Base-by-base conservation (phyloP, 2,329 filamentous ascomycete species). In the Penicillium decumbens region DNA sequence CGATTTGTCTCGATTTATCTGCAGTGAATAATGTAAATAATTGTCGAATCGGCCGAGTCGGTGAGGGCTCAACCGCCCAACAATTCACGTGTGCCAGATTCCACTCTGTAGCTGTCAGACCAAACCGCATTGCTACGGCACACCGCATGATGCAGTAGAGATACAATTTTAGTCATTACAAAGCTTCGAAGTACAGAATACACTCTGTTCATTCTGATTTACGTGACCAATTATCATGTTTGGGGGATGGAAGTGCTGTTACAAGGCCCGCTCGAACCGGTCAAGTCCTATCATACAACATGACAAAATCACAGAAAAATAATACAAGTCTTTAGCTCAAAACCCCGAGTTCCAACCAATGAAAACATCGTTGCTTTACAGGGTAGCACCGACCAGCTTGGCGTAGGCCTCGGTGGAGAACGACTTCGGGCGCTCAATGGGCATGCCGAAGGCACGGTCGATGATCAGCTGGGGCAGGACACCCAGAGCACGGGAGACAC, bases 401-500 rank as follows among this genome's bases (percentile, higher is more conserved):
- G 89, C 84, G 82, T 90, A 97, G 73, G 92, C 92, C 71, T 91
- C 89, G 54, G 93, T 98, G 73, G 88, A 95, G 88, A 96, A 98
- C 57, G 87, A 92, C 88, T 98, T 98, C 76, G 93, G 93, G 72
- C 93, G 83, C 86, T 98, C 93, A 68, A 98, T 98, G 64, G 93
- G 93, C 64, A 90, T 88, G 72, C 93, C 93, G 62, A 96, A 82
- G 64, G 92, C 93, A 72, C 93, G 92, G 84, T 98, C 93, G 70
- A 98, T 96, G 82, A 98, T 98, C 73, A 98, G 84, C 83, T 98
- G 93, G 67, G 93, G 93, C 69, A 98, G 87, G 63, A 98, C 93
- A 85, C 93, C 93, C 67, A 98, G 89, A 64, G 93, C 93, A 73
- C 93, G 89, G 64, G 91, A 95, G 39, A 98, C 93, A 84, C 93